Conservation (phyloP, 225 moss, liverwort and hornwort species). For the Pseudoscleropodium purum region DNA sequence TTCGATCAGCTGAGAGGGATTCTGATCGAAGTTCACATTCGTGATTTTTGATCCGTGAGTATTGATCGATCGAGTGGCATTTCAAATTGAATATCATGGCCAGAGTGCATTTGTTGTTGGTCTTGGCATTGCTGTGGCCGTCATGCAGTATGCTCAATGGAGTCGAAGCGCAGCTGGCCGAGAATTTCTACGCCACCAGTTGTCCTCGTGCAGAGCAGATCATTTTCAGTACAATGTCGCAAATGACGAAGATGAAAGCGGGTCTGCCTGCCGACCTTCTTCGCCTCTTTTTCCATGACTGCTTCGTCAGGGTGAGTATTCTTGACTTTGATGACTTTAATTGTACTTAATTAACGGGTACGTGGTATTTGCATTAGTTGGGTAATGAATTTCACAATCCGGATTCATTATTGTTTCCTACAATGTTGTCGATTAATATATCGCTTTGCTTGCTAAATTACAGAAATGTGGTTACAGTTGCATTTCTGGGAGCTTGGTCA, state of each 20-base stretch:
- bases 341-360: too few species aligned
- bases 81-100: background rate
- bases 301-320: background rate
- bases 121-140: background rate
- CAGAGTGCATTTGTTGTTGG: background rate
- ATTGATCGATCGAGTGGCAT: background rate
- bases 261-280: background rate
- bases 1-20: background rate
- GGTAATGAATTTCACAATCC: background rate
- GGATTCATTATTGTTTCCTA: background rate
- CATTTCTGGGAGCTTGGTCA: background rate
- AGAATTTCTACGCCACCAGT: background rate
- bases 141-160: background rate
- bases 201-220: background rate
- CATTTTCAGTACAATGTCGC: background rate
- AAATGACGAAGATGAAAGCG: background rate
- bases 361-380: background rate
- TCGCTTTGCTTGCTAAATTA: background rate
- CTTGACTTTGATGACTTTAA: background rate
- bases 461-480: background rate
- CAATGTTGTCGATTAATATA: background rate
- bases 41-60: background rate
- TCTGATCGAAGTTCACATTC: background rate
- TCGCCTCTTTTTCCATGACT: background rate
- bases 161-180: background rate